Evolutionary conservation across 768 basidiomycete genomes (phyloP).

Genomic region (Daedaleopsis nitida): DNA sequence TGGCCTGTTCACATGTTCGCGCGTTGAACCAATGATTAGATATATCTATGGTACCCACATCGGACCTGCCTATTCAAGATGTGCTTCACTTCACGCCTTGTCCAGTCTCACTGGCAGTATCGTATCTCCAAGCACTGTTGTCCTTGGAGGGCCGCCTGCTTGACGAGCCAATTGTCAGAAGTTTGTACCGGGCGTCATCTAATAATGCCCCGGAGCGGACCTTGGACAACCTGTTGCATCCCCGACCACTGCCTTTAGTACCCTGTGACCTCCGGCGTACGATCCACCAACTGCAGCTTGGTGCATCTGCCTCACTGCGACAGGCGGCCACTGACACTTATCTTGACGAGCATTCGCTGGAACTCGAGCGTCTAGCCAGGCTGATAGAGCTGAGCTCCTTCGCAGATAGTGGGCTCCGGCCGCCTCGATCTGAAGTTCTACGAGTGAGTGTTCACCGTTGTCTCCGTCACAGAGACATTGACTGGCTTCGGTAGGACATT

Average conservation of each 20-base stretch:
- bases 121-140: slow-evolving; percentile 24
- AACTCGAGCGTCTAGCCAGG: slow-evolving; percentile 4
- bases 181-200: slow-evolving; percentile 1
- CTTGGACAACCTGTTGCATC: background rate
- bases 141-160: slow-evolving; percentile 16
- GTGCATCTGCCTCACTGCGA: background rate
- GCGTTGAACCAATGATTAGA: slow-evolving; percentile 46
- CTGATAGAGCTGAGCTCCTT: slow-evolving; percentile 3
- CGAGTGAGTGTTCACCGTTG: slow-evolving; percentile 5
- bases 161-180: background rate
- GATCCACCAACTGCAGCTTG: slow-evolving; percentile 19
- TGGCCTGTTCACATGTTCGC: background rate
- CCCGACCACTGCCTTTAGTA: background rate
- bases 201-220: background rate
- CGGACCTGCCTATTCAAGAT: slow-evolving; percentile 76
- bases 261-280: slow-evolving; percentile 13
- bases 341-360: background rate
- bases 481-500: slow-evolving; percentile 10
- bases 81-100: slow-evolving; percentile 59
- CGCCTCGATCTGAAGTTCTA: slow-evolving; percentile 4
- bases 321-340: background rate
- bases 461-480: background rate
- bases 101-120: slow-evolving; percentile 22
- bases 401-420: slow-evolving; percentile 9
- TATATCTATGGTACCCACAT: slow-evolving; percentile 66